These are phyloP conservation scores for Ambrosiella beaveri DNA, from an alignment of 2,329 filamentous ascomycete genomes.

Conservation along the genomic window DNA sequence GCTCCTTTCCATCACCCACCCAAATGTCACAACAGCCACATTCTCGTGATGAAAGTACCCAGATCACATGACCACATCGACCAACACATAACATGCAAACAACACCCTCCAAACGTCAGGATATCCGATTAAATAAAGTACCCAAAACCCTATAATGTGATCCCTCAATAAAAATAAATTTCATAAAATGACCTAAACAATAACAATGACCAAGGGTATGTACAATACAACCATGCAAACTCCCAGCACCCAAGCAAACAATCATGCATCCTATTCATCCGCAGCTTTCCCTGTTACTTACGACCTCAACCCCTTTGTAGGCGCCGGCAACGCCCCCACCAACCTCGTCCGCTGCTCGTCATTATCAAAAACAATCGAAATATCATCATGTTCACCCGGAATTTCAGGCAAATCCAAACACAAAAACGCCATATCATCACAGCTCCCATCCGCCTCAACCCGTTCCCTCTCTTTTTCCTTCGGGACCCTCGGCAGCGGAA, in stretches of 20 bases:
- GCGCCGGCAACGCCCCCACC: constrained; percentile 34
- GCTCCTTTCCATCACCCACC: too few relatives aligned
- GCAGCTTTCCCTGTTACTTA: not conserved
- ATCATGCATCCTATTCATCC: not conserved
- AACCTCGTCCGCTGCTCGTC: constrained; percentile 44
- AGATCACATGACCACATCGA: too few relatives aligned
- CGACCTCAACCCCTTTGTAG: constrained; percentile 31
- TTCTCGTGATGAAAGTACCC: too few relatives aligned
- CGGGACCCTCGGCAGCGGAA: constrained; percentile 54
- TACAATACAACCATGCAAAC: not conserved
- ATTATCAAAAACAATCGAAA: constrained; percentile 67
- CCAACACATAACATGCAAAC: too few relatives aligned
- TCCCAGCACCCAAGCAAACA: not conserved
- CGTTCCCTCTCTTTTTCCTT: constrained; percentile 31
- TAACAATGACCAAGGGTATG: not conserved
- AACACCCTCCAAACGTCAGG: too few relatives aligned
- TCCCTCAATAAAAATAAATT: not conserved
- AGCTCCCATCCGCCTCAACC: constrained; percentile 8
- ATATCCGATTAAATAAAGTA: not conserved
- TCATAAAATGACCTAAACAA: not conserved
- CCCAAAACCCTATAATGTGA: not conserved
- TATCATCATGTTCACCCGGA: constrained; percentile 83
- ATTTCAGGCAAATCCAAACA: constrained; percentile 78
- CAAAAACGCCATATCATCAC: constrained; percentile 53
- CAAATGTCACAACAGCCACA: too few relatives aligned